Evolutionary conservation across 2,329 filamentous ascomycete species (phyloP).

Genomic region (Cadophora sp.): DNA sequence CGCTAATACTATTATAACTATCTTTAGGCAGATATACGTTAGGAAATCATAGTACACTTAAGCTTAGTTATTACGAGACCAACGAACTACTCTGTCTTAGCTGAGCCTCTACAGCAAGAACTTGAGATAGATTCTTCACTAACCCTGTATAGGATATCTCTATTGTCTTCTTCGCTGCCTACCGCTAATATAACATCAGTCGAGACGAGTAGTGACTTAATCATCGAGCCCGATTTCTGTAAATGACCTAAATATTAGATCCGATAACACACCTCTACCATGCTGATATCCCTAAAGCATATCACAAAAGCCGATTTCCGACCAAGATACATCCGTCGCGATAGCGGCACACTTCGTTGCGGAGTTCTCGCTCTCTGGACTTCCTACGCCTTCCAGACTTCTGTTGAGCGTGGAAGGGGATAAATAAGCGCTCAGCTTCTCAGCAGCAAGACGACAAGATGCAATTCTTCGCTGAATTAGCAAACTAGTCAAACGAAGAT

Average conservation of each 20-base stretch:
- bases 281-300: neutral
- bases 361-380: neutral
- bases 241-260: neutral
- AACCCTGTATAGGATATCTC: too few relatives aligned
- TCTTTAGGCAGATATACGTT: constrained; percentile 24
- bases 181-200: too few relatives aligned
- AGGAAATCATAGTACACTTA: constrained; percentile 18
- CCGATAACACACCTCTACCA: neutral
- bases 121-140: too few relatives aligned
- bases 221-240: neutral
- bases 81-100: neutral
- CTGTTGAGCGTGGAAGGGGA: neutral
- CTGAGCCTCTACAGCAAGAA: too few relatives aligned
- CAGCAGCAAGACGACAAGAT: neutral
- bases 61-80: constrained; percentile 20
- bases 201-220: neutral
- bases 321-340: neutral
- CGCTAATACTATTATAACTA: constrained; percentile 12
- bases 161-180: too few relatives aligned
- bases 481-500: neutral
- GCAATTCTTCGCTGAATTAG: neutral
- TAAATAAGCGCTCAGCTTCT: constrained; percentile 1
- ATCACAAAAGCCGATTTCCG: neutral
- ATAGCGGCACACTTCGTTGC: neutral
- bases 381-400: neutral